Evolutionary conservation across 192 early-diverging fungal genomes (phyloP), one percentile per base, ranked within the genome.

Genomic region (Mortierella hygrophila): DNA sequence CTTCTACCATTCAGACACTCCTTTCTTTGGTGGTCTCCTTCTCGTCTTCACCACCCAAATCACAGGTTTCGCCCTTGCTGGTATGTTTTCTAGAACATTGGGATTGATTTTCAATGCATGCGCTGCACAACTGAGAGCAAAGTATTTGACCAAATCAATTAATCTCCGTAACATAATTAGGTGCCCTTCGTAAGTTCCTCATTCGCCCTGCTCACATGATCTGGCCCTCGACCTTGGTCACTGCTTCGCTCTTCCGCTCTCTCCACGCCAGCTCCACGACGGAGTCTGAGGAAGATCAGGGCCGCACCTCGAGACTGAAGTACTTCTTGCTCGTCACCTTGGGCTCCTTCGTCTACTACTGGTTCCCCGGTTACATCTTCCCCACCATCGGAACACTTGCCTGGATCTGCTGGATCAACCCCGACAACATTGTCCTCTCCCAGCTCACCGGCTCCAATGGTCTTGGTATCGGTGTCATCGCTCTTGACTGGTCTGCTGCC

Each of bases 201-300:
- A 90, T 95, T n/a, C 82, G 89, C 26, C 94, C 93, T n/a, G 77
- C 89, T 2, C 88, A 86, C n/a, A 94, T 95, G 92, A 76, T 93
- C 49, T 96, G 95, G 95, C 94, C 95, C 2, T 76, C 85, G 6
- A 88, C 81, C 7, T 85, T 94, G 29, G 89, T 91, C 15, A 87
- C 77, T 20, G 93, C 96, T 40, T 93, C 95, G 7, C 88, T 97
- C 57, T 96, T 96, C 88, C 92, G 93, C 18, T 93, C 95, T 0
- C 91, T 97, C 52, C 95, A 97, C 84, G 54, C 78, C 41, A 40
- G n/a, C 55, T 57, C 55, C 23, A 1, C 38, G 18, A 69, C 74
- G 3, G 57, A 44, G 3, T 54, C 35, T 23, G 81, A 83, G 60
- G 80, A 78, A 29, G 75, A 70, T 57, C 52, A 71, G 37, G 79